Conservation (phyloP, 1,284 basidiomycete species). For the Heimioporus punctisporus region DNA sequence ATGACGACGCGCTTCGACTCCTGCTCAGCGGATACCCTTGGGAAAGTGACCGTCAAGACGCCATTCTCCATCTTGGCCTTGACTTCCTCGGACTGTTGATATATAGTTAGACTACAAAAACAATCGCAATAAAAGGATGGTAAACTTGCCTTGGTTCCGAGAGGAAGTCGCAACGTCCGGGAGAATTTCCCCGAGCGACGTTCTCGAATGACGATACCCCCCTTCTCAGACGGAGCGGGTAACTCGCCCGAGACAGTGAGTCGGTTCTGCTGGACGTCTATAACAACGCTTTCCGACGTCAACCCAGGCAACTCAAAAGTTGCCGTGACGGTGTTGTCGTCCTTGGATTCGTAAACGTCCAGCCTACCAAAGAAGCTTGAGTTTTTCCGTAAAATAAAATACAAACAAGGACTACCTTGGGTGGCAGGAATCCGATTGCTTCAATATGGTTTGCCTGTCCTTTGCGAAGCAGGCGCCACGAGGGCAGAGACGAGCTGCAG, state of each 20-base stretch:
- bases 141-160: neutral
- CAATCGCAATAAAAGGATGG: neutral
- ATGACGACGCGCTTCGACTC: conserved; percentile 2
- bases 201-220: neutral
- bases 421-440: too few species aligned
- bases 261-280: conserved; percentile 42
- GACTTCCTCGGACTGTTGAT: conserved; percentile 9
- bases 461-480: too few species aligned
- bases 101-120: neutral
- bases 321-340: conserved; percentile 42
- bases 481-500: too few species aligned
- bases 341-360: conserved; percentile 42
- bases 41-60: conserved; percentile 29
- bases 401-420: too few species aligned
- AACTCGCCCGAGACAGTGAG: conserved; percentile 46
- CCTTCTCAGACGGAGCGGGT: neutral
- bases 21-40: conserved; percentile 11
- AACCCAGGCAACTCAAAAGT: conserved; percentile 48
- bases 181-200: conserved; percentile 4
- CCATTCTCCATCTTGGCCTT: conserved; percentile 14
- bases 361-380: too few species aligned
- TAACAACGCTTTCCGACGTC: conserved; percentile 39
- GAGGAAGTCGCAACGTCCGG: neutral
- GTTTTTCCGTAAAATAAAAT: too few species aligned
- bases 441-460: too few species aligned